Evolutionary conservation across 495 filamentous ascomycete species (phyloP), one percentile per base, ranked within the genome.

Genomic region (Penicillium antarcticum): DNA sequence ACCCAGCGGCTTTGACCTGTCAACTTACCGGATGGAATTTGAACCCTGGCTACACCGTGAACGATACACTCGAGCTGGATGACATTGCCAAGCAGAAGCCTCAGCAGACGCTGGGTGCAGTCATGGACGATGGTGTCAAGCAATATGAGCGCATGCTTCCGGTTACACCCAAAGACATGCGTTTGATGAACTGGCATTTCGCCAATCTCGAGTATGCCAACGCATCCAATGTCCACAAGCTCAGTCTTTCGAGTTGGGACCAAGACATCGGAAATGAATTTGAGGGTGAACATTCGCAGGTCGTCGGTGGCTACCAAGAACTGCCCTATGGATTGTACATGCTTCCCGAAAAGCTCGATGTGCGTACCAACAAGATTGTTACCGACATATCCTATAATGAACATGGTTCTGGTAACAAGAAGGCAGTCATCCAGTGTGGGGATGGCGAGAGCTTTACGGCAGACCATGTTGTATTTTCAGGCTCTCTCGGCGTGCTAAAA

Each of bases 191-290:
- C 61, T 99, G 94, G 94, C 95, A 99, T 70, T 85, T 96, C 65
- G 94, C 95, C 51, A 99, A 99, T 61, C 77, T 97, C 24, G 94
- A 99, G 63, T 99, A 99, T 61, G 92, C 92, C 40, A 97, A 97
- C 61, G 95, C 94, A 0, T 85, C 81, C 5, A 95, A 91, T 62
- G 85, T 95, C 45, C 80, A 86, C 49, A 84, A 87, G 46, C 80
- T 97, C 14, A 97, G 92, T 68, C 81, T 99, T 3, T 85, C 86
- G 8, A 87, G 91, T 2, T 97, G 94, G 90, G 94, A 99, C 68
- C 87, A 97, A 61, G 94, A 97, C 61, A 88, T 89, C 38, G 94
- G 95, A 1, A 97, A 99, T 65, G 94, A 99, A 58, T 97, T 96
- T 68, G 91, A 95, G 62, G 94, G 94, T 14, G 85, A 88, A 44